A percentile compares a stretch with the other conserved stretches of the same genome.
These are phyloP conservation scores for Cryptosporidium viatorum DNA, from an alignment of 169 alveolate genomes.

Conservation along the genomic window DNA sequence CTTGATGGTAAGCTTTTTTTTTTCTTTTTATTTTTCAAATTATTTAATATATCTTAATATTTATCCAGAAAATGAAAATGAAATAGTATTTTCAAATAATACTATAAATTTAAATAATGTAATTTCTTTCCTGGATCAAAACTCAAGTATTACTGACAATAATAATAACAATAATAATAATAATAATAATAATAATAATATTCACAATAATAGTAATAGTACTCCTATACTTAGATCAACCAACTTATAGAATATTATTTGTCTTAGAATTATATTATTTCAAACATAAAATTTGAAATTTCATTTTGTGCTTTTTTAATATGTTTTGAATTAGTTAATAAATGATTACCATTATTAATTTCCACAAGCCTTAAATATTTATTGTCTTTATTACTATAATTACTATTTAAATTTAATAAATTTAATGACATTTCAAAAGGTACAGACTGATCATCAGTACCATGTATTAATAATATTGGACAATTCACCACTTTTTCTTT, in stretches of 20 bases:
- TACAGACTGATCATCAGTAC: slow-evolving; percentile 45
- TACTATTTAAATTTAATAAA: slow-evolving; percentile 18
- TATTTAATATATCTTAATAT: neutral
- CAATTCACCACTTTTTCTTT: slow-evolving; percentile 1
- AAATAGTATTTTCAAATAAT: slow-evolving; percentile 1
- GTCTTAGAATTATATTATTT: neutral
- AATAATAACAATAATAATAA: neutral
- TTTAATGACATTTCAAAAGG: slow-evolving; percentile 59
- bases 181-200: neutral
- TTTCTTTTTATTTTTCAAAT: neutral
- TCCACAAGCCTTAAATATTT: neutral
- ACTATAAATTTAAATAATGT: slow-evolving; percentile 18
- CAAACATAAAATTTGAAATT: slow-evolving; percentile 13
- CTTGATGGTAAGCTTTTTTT: slow-evolving; percentile 34
- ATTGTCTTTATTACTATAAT: neutral
- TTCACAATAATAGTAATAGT: neutral
- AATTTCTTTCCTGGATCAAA: neutral
- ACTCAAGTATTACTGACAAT: neutral
- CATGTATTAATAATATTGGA: slow-evolving; percentile 61
- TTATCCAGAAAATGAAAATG: slow-evolving; percentile 28
- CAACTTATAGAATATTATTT: neutral
- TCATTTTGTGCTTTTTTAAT: slow-evolving; percentile 57
- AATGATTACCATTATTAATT: slow-evolving; percentile 30
- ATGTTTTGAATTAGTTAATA: slow-evolving; percentile 53
- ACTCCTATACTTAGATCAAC: slow-evolving; percentile 13